These are phyloP conservation scores for Monosporascus cannonballus DNA, from an alignment of 2,329 filamentous ascomycete species.

Conservation along the genomic window DNA sequence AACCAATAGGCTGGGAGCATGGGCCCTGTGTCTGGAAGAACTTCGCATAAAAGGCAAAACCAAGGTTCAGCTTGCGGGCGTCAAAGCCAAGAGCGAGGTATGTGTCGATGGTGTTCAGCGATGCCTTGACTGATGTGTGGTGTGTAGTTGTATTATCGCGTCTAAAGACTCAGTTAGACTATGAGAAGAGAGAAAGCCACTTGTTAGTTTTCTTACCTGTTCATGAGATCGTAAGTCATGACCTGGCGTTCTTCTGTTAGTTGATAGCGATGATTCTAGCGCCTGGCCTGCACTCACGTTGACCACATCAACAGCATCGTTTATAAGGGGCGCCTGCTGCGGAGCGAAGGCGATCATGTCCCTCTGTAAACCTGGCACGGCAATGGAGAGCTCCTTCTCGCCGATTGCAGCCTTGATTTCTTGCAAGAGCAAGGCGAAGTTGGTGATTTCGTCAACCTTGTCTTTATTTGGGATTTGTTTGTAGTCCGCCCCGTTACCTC, in stretches of 20 bases:
- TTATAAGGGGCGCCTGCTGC: constrained; percentile 50
- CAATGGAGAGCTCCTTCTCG: constrained; percentile 56
- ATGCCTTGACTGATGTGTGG: constrained; percentile 55
- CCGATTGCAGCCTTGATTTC: constrained; percentile 52
- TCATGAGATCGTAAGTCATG: constrained; percentile 67
- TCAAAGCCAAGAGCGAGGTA: constrained; percentile 53
- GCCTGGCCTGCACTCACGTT: constrained; percentile 38
- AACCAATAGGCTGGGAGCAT: constrained; percentile 39
- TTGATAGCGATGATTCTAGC: constrained; percentile 12
- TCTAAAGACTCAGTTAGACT: not conserved
- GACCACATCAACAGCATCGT: constrained; percentile 54
- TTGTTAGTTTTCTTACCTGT: constrained; percentile 31
- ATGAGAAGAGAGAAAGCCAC: not conserved
- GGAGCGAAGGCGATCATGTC: constrained; percentile 63
- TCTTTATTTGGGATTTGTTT: constrained; percentile 53
- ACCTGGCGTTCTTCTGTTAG: not conserved
- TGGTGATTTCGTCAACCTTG: constrained; percentile 55
- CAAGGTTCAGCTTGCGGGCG: constrained; percentile 50
- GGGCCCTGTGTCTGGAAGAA: constrained; percentile 48
- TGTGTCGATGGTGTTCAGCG: constrained; percentile 47
- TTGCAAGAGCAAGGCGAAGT: constrained; percentile 55
- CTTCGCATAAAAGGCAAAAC: constrained; percentile 63
- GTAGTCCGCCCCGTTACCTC: constrained; percentile 65
- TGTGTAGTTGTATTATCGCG: constrained; percentile 59
- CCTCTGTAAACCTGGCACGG: constrained; percentile 53